phyloP scores from a whole-genome alignment of 2,329 filamentous ascomycete species.

The Aspergillus ruber region DNA sequence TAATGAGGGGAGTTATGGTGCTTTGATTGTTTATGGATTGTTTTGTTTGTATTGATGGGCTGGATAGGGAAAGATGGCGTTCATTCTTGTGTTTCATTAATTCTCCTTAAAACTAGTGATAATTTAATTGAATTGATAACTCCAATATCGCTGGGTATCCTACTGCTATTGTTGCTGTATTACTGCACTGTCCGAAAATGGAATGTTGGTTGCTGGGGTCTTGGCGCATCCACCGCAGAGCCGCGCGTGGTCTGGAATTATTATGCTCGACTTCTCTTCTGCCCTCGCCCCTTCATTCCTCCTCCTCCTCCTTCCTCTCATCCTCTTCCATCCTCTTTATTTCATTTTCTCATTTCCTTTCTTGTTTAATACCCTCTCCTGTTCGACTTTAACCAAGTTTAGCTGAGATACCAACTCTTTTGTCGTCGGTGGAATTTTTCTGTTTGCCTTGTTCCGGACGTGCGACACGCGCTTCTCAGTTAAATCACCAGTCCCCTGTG shows the following conservation, averaged over 20 bases:
- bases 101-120: too few species aligned
- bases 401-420: constrained; percentile 5
- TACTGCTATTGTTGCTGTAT: too few species aligned
- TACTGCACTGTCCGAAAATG: too few species aligned
- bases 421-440: constrained; percentile 14
- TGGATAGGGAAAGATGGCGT: too few species aligned
- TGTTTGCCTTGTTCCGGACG: constrained; percentile 3
- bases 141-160: too few species aligned
- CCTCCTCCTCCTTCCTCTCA: constrained; percentile 16
- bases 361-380: constrained; percentile 4
- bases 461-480: constrained; percentile 6
- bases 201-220: background rate
- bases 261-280: constrained; percentile 2
- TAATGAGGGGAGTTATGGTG: constrained; percentile 22
- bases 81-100: too few species aligned
- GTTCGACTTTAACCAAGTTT: constrained; percentile 5
- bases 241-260: constrained; percentile 5
- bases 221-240: constrained; percentile 5
- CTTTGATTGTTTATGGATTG: background rate
- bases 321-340: constrained; percentile 4
- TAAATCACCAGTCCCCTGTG: background rate
- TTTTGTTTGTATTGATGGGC: too few species aligned
- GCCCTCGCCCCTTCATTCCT: constrained; percentile 3
- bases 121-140: too few species aligned
- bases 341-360: constrained; percentile 5